A percentile compares a stretch with the other conserved stretches of the same genome.
These are phyloP conservation scores for Colletotrichum sp. DNA, from an alignment of 2,329 filamentous ascomycete genomes.

Conservation along the genomic window DNA sequence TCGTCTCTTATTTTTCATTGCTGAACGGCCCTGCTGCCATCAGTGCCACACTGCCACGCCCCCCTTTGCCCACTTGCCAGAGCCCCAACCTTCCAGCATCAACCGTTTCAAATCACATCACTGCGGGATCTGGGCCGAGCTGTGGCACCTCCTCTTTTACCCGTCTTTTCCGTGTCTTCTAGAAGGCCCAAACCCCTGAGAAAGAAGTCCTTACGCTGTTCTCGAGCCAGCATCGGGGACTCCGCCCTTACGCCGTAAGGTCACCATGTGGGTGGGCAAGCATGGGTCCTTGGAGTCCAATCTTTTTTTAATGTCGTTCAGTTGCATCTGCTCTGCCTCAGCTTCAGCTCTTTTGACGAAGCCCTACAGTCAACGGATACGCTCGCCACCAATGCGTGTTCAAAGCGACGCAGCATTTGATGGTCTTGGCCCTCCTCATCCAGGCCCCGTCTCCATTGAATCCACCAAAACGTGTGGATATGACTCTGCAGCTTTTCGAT, in stretches of 20 bases:
- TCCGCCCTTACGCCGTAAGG: background rate
- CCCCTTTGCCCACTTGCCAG: background rate
- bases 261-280: background rate
- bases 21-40: slow-evolving; percentile 1
- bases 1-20: slow-evolving; percentile 4
- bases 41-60: background rate
- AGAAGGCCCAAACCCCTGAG: slow-evolving; percentile 10
- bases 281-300: slow-evolving; percentile 1
- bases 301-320: background rate
- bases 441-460: background rate
- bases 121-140: slow-evolving; percentile 18
- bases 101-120: slow-evolving; percentile 21
- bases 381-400: background rate
- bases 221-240: slow-evolving; percentile 12
- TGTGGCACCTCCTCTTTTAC: slow-evolving; percentile 20
- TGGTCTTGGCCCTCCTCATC: background rate
- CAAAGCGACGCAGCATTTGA: background rate
- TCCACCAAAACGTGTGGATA: background rate
- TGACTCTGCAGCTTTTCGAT: background rate
- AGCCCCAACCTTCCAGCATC: slow-evolving; percentile 16
- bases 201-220: background rate
- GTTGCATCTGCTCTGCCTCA: background rate
- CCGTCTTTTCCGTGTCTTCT: slow-evolving; percentile 19
- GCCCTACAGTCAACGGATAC: background rate
- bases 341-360: background rate